Evolutionary conservation across 2,329 filamentous ascomycete species (phyloP).

Genomic region (Lachnellula hyalina): DNA sequence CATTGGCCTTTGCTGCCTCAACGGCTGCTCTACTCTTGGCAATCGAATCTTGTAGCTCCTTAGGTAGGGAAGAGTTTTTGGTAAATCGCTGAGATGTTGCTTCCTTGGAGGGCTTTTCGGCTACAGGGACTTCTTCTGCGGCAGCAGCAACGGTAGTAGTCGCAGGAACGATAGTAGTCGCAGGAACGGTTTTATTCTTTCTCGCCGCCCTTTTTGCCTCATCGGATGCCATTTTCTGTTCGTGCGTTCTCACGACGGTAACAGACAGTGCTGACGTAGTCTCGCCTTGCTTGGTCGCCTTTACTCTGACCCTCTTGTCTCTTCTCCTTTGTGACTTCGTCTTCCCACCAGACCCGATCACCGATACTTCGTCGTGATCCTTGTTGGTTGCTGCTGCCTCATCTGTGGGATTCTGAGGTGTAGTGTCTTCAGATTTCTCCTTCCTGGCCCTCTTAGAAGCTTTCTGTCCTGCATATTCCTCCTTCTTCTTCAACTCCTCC

Average conservation of each 20-base stretch:
- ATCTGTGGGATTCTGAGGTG: background rate
- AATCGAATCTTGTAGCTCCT: background rate
- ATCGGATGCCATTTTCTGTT: background rate
- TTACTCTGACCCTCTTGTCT: background rate
- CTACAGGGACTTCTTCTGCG: background rate
- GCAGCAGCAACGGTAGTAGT: background rate
- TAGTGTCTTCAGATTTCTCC: background rate
- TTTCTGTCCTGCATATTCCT: background rate
- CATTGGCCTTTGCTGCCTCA: background rate
- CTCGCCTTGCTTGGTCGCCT: background rate
- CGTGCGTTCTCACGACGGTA: background rate
- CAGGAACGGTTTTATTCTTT: background rate
- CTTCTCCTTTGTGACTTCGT: background rate
- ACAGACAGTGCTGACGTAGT: background rate
- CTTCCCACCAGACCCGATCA: background rate
- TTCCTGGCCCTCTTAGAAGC: background rate
- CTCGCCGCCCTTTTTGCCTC: background rate
- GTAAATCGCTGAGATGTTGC: background rate
- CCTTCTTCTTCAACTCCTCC: slow-evolving; percentile 3
- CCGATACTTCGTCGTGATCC: background rate
- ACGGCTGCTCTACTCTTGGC: background rate
- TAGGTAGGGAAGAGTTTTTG: background rate
- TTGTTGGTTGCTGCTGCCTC: background rate
- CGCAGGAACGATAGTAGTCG: background rate
- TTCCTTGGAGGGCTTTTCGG: background rate